Percentiles rank a stretch among this genome's conserved stretches.
Conservation (phyloP, 2,329 filamentous ascomycete genomes). For the Cephalotrichum gorgonifer region DNA sequence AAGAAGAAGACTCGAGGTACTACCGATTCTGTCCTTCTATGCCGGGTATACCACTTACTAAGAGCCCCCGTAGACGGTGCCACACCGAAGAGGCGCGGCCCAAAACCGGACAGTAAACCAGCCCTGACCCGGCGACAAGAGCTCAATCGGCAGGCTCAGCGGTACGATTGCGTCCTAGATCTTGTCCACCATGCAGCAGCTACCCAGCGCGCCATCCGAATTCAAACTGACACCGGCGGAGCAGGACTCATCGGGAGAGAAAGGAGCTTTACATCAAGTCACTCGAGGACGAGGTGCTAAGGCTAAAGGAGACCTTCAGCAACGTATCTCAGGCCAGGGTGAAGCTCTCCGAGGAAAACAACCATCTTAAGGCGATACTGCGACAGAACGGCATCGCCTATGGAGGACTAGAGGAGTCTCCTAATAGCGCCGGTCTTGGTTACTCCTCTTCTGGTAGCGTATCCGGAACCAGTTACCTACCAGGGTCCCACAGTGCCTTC, state of each 20-base stretch:
- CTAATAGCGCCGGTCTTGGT: conserved; percentile 34
- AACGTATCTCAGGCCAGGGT: conserved; percentile 67
- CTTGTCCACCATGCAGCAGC: not conserved
- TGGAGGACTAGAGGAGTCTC: conserved; percentile 28
- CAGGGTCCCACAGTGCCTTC: conserved; percentile 32
- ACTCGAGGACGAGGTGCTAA: conserved; percentile 81
- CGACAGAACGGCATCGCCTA: conserved; percentile 38
- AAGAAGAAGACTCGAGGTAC: conserved; percentile 71
- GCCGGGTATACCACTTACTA: not conserved
- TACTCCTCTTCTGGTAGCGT: conserved; percentile 46
- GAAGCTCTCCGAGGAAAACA: conserved; percentile 67
- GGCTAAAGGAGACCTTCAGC: conserved; percentile 77
- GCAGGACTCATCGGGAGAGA: conserved; percentile 89
- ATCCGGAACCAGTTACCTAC: conserved; percentile 48
- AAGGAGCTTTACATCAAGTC: conserved; percentile 95
- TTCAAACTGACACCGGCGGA: conserved; percentile 4
- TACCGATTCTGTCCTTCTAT: not conserved
- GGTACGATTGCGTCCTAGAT: conserved; percentile 39
- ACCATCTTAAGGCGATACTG: conserved; percentile 52
- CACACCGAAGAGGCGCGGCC: conserved; percentile 77
- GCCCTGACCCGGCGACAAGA: conserved; percentile 87
- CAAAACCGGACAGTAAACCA: conserved; percentile 93
- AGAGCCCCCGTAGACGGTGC: conserved; percentile 55
- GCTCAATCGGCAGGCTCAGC: conserved; percentile 88
- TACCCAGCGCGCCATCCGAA: not conserved